Evolutionary conservation across 2,329 filamentous ascomycete genomes (phyloP), one percentile per base, ranked within the genome.

Genomic region (Pyricularia sp.): DNA sequence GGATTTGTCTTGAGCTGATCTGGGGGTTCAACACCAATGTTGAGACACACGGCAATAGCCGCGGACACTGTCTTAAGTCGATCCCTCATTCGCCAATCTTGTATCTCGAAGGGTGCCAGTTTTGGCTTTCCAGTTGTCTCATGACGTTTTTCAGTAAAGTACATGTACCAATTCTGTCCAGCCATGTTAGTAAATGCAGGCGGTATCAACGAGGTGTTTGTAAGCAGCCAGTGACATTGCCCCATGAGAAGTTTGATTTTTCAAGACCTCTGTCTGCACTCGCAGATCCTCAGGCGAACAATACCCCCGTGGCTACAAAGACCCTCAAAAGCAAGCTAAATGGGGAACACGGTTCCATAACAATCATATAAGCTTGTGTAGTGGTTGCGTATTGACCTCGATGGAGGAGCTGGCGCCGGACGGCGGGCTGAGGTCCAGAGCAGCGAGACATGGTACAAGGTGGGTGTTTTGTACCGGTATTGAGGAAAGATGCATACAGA

Each of bases 41-140:
- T 99, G 69, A 99, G 84, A 78, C 95, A 99, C 66, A 99, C 90
- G 0, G 94, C 94, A 55, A 99, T 86, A 36, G 96, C 93, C 26
- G 95, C 95, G 23, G 94, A 97, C 6, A 99, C 94, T 0, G 95
- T 99, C 82, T 99, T 99, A 71, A 98, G 84, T 17, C 95, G 88
- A 78, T 99, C 95, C 73, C 93, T 90, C 92, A 98, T 97, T 70
- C 95, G 91, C 95, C 95, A 99, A 78, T 98, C 95, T 77, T 97
- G 92, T 6, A 97, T 81, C 71, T 88, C 84, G 73, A 86, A 87
- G 30, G 81, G 78, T 23, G 84, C 85, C 68, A 88, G 85, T 76
- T 93, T 92, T 20, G 93, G 92, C 73, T 94, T 93, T 26, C 93
- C 95, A 50, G 93, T 94, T 26, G 93, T 95, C 78, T 98, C 95